Conservation (phyloP, 768 basidiomycete genomes). For the Tylopilus sp. region DNA sequence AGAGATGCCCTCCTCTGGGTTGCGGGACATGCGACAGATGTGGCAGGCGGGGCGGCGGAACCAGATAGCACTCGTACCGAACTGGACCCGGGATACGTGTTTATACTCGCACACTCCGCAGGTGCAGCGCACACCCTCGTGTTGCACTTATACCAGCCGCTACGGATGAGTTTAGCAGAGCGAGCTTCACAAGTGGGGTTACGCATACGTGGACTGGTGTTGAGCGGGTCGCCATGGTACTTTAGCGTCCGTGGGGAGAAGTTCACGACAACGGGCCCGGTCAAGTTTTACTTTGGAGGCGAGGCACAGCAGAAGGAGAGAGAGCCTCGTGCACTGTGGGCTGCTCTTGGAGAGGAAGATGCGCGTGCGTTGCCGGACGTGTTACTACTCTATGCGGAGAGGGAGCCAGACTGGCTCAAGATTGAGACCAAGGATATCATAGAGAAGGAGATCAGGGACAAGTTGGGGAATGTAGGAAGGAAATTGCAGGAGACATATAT, state of each 20-base stretch:
- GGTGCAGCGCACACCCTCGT: slow-evolving; percentile 52
- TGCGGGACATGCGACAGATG: slow-evolving; percentile 32
- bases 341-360: slow-evolving; percentile 32
- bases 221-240: slow-evolving; percentile 46
- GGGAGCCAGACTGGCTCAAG: slow-evolving; percentile 47
- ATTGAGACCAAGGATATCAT: slow-evolving; percentile 37
- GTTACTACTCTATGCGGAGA: slow-evolving; percentile 48
- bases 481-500: slow-evolving; percentile 31
- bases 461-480: slow-evolving; percentile 26
- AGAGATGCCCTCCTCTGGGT: slow-evolving; percentile 59
- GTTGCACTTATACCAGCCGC: slow-evolving; percentile 16
- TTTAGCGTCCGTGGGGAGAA: slow-evolving; percentile 27
- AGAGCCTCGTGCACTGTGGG: slow-evolving; percentile 41
- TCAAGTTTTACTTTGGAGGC: slow-evolving; percentile 36
- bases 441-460: slow-evolving; percentile 36
- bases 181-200: slow-evolving; percentile 16
- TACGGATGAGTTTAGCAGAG: slow-evolving; percentile 34
- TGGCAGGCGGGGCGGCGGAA: slow-evolving; percentile 8
- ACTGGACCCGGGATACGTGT: slow-evolving; percentile 42
- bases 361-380: slow-evolving; percentile 43
- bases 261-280: slow-evolving; percentile 22
- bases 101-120: slow-evolving; percentile 60
- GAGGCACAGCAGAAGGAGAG: slow-evolving; percentile 39
- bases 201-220: slow-evolving; percentile 41
- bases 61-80: slow-evolving; percentile 6